Percentiles rank a stretch among this genome's conserved stretches.
phyloP scores from a whole-genome alignment of 73 alveolate genomes.

The Breviolum minutum region DNA sequence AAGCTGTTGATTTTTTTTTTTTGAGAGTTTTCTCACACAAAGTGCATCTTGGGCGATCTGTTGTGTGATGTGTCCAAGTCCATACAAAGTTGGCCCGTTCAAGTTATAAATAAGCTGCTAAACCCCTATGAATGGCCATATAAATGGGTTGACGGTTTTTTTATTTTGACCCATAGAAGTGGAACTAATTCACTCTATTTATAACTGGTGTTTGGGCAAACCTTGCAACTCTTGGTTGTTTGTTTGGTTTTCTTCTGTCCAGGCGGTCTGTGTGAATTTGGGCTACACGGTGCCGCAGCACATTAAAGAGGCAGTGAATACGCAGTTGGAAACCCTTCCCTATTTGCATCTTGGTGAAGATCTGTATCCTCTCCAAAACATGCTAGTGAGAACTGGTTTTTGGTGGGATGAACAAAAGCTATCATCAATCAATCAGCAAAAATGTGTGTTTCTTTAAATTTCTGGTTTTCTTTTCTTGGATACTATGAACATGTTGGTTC shows the following conservation, averaged over 20 bases:
- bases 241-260: background rate
- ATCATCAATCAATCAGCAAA: background rate
- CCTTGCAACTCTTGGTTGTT: no score
- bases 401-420: background rate
- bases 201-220: no score
- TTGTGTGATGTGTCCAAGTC: no score
- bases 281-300: constrained; percentile 77
- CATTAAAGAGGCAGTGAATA: constrained; percentile 5
- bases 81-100: no score
- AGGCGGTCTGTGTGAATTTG: constrained; percentile 84
- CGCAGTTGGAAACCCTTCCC: constrained; percentile 69
- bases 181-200: background rate
- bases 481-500: no score
- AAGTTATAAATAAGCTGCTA: no score
- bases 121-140: background rate
- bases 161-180: background rate
- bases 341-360: background rate
- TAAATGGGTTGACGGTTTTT: background rate
- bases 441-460: no score
- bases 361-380: background rate
- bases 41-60: no score
- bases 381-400: background rate
- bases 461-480: no score
- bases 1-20: no score
- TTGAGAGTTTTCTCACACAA: no score